Evolutionary conservation across 1,139 yeast species (phyloP).

Genomic region (Blastobotrys illinoisensis): DNA sequence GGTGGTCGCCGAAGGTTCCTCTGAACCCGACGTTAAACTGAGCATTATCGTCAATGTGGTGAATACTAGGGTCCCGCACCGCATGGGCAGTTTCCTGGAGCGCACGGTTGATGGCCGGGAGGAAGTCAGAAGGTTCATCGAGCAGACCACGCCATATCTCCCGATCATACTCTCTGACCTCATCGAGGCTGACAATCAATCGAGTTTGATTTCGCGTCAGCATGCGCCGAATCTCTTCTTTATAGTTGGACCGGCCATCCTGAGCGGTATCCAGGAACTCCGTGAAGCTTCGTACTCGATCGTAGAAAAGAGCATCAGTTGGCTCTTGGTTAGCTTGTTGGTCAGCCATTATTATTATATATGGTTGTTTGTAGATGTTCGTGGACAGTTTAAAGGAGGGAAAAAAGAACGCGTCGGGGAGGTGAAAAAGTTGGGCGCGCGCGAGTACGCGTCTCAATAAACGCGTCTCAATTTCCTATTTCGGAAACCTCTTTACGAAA

Average conservation of each 20-base stretch:
- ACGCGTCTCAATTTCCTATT: background rate
- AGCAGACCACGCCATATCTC: conserved; percentile 75
- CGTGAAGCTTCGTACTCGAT: conserved; percentile 81
- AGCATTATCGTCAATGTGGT: conserved; percentile 53
- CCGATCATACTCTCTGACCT: conserved; percentile 76
- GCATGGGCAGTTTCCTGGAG: conserved; percentile 65
- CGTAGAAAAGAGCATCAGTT: conserved; percentile 43
- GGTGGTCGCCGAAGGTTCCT: conserved; percentile 89
- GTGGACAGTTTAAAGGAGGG: background rate
- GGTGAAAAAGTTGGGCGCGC: conserved; percentile 1
- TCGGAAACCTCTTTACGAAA: background rate
- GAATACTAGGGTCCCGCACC: conserved; percentile 36
- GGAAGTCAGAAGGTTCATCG: conserved; percentile 70
- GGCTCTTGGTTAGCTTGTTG: conserved; percentile 6
- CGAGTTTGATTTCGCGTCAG: conserved; percentile 61
- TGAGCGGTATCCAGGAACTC: conserved; percentile 64
- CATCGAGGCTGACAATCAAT: conserved; percentile 74
- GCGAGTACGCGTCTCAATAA: conserved; percentile 2
- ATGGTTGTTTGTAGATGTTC: background rate
- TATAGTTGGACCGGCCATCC: conserved; percentile 49
- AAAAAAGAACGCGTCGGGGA: background rate
- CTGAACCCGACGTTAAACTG: conserved; percentile 74
- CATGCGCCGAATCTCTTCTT: conserved; percentile 66
- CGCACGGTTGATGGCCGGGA: conserved; percentile 90
- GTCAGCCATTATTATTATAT: conserved; percentile 1